phyloP scores from a whole-genome alignment of 495 filamentous ascomycete genomes.

The Hyphodiscus hymeniophilus region DNA sequence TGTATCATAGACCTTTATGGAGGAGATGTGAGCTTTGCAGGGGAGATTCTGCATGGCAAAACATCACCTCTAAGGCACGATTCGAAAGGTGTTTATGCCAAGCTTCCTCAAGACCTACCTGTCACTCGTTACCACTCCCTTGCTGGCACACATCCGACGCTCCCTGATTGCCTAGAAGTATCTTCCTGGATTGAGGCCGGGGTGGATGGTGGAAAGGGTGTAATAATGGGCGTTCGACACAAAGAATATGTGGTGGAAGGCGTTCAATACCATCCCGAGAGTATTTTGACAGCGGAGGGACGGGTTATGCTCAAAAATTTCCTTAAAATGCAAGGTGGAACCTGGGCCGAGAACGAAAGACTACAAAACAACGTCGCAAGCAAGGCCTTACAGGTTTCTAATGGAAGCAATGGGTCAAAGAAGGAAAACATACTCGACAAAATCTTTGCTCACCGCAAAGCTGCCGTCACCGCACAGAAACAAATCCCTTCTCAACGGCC shows the following conservation, averaged over 20 bases:
- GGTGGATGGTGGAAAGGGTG: slow-evolving; percentile 55
- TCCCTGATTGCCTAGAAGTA: slow-evolving; percentile 82
- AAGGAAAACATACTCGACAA: slow-evolving; percentile 80
- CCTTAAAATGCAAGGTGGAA: slow-evolving; percentile 74
- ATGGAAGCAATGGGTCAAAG: slow-evolving; percentile 32
- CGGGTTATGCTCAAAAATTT: slow-evolving; percentile 90
- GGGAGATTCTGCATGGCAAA: slow-evolving; percentile 96
- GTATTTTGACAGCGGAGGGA: slow-evolving; percentile 85
- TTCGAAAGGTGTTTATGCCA: slow-evolving; percentile 74
- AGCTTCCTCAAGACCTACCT: slow-evolving; percentile 64
- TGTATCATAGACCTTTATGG: slow-evolving; percentile 92
- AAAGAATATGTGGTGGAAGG: slow-evolving; percentile 85
- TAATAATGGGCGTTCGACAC: slow-evolving; percentile 97
- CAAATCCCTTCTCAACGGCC: slow-evolving; percentile 76
- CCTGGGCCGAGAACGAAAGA: slow-evolving; percentile 72
- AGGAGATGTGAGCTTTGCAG: slow-evolving; percentile 83
- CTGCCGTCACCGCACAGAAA: slow-evolving; percentile 75
- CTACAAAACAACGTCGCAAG: slow-evolving; percentile 32
- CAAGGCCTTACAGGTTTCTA: slow-evolving; percentile 23
- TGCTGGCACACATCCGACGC: slow-evolving; percentile 81
- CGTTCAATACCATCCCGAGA: slow-evolving; percentile 97
- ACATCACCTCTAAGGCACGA: slow-evolving; percentile 88
- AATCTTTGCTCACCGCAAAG: slow-evolving; percentile 81
- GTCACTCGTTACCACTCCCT: slow-evolving; percentile 97
- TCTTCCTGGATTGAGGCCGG: slow-evolving; percentile 76